phyloP scores from a whole-genome alignment of 192 early-diverging fungal species.

The Bifiguratus adelaidae region DNA sequence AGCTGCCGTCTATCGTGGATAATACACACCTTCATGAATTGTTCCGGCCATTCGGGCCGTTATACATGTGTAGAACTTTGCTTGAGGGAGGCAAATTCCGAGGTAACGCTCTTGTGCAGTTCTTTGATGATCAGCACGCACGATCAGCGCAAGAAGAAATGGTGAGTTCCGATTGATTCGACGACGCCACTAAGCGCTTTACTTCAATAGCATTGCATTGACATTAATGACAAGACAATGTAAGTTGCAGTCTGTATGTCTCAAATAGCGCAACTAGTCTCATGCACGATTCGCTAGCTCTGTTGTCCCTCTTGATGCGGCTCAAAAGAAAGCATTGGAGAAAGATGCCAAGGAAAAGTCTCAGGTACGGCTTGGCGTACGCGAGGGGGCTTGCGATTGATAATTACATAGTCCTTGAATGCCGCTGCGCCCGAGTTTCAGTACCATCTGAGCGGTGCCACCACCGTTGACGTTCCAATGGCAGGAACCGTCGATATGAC shows the following conservation, averaged over 20 bases:
- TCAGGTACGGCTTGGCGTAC: too few relatives aligned
- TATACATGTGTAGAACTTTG: slow-evolving; percentile 18
- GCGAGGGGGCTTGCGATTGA: too few relatives aligned
- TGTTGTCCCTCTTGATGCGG: too few relatives aligned
- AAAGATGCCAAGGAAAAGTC: too few relatives aligned
- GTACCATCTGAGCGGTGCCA: neutral
- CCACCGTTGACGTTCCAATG: neutral
- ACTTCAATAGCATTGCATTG: neutral
- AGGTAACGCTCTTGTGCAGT: slow-evolving; percentile 23
- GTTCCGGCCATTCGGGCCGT: slow-evolving; percentile 30
- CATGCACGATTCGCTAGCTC: too few relatives aligned
- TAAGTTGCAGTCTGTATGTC: slow-evolving; percentile 4
- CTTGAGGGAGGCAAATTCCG: slow-evolving; percentile 12
- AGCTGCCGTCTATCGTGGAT: slow-evolving; percentile 11
- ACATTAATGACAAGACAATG: slow-evolving; percentile 1
- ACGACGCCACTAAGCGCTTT: neutral
- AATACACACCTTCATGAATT: slow-evolving; percentile 16
- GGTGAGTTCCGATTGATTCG: slow-evolving; percentile 12
- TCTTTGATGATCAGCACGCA: slow-evolving; percentile 14
- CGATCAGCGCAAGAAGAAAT: slow-evolving; percentile 9
- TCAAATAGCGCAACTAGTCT: neutral
- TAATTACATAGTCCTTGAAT: slow-evolving; percentile 1
- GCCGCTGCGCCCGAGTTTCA: neutral
- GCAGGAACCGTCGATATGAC: slow-evolving; percentile 26
- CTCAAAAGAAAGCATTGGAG: too few relatives aligned